Evolutionary conservation across 2,329 filamentous ascomycete genomes (phyloP).

Genomic region (Fusarium sp.): DNA sequence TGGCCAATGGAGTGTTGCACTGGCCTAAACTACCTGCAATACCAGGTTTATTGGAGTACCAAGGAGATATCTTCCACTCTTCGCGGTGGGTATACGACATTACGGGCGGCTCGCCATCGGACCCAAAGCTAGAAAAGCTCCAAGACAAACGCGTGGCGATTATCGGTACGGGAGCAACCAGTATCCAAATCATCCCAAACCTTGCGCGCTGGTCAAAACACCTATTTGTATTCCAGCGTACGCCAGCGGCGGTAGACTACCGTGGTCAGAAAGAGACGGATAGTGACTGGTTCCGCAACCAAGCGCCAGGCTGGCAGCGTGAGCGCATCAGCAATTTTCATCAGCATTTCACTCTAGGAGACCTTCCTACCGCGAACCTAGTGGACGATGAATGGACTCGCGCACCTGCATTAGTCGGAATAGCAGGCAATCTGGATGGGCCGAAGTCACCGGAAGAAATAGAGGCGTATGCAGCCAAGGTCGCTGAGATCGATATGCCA

Average conservation of each 20-base stretch:
- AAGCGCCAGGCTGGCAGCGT: constrained; percentile 64
- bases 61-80: constrained; percentile 62
- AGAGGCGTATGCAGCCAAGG: background rate
- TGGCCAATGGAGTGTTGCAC: constrained; percentile 58
- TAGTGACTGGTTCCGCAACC: constrained; percentile 55
- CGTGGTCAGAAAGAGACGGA: constrained; percentile 58
- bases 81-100: constrained; percentile 62
- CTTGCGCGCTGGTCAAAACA: constrained; percentile 65
- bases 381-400: background rate
- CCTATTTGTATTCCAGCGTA: constrained; percentile 71
- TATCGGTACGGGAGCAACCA: constrained; percentile 67
- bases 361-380: background rate
- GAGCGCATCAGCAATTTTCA: background rate
- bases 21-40: constrained; percentile 60
- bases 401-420: background rate
- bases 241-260: constrained; percentile 59
- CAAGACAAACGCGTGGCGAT: constrained; percentile 64
- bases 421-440: background rate
- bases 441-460: constrained; percentile 51
- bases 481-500: constrained; percentile 15
- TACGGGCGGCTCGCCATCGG: constrained; percentile 59
- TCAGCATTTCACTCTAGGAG: background rate
- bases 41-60: constrained; percentile 56
- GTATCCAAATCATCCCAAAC: constrained; percentile 61
- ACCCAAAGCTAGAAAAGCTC: constrained; percentile 61